Evolutionary conservation across 148 eudicot genomes (phyloP).

Genomic region (Amaranthus palmeri): DNA sequence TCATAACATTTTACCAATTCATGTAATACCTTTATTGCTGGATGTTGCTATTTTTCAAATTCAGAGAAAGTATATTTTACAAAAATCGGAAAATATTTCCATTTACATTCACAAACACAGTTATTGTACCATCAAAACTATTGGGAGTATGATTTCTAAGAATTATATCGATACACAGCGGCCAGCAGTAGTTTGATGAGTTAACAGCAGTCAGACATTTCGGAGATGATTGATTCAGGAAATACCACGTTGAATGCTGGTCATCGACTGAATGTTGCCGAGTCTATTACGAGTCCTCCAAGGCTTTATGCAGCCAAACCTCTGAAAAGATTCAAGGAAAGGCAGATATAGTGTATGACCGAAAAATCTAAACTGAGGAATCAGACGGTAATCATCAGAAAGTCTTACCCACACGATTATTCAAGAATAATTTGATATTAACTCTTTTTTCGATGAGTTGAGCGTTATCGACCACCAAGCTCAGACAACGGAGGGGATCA

Average conservation of each 20-base stretch:
- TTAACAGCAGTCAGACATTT: neutral
- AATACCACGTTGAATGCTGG: neutral
- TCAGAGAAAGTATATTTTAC: no score
- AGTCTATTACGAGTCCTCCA: neutral
- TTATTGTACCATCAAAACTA: no score
- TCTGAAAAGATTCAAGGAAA: slow-evolving; percentile 2
- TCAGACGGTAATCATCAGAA: neutral
- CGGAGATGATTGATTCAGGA: neutral
- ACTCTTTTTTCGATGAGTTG: neutral
- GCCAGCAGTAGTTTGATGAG: neutral
- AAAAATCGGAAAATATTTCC: no score
- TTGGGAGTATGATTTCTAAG: no score
- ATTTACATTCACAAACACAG: no score
- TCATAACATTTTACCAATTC: no score
- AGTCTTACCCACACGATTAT: neutral
- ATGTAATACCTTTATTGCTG: no score
- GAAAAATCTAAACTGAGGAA: neutral
- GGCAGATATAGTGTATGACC: neutral
- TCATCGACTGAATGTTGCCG: neutral
- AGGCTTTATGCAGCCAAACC: neutral
- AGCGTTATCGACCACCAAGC: neutral
- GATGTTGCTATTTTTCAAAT: no score
- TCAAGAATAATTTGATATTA: neutral
- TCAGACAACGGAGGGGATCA: neutral
- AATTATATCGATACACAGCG: no score